phyloP scores from a whole-genome alignment of 2,329 filamentous ascomycete genomes.

The Calonectria fujianensis region DNA sequence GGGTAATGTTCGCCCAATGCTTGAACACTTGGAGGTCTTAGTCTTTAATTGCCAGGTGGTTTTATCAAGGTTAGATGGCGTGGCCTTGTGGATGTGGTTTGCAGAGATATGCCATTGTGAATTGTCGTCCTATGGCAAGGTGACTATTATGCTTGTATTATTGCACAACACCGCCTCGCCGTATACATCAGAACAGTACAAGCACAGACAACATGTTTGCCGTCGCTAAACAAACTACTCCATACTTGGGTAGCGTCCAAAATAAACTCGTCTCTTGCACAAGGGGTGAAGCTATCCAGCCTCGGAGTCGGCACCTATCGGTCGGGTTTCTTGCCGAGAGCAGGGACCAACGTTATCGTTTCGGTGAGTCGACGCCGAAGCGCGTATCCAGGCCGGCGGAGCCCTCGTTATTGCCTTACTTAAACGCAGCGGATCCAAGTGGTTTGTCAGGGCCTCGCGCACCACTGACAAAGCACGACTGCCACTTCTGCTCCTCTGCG shows the following conservation, averaged over 20 bases:
- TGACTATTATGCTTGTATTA: not conserved
- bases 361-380: constrained; percentile 2
- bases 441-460: not conserved
- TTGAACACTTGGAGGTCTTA: not conserved
- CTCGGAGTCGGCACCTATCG: constrained; percentile 35
- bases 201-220: not conserved
- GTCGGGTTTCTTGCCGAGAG: constrained; percentile 46
- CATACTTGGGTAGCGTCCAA: not conserved
- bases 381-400: not conserved
- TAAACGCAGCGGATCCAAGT: not conserved
- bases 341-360: not conserved
- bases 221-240: not conserved
- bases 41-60: not conserved
- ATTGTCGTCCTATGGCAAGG: not conserved
- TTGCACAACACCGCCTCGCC: not conserved
- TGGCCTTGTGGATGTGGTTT: not conserved
- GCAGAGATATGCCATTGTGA: not conserved
- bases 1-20: not conserved
- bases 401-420: not conserved
- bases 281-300: constrained; percentile 24
- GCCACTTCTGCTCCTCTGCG: not conserved
- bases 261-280: not conserved
- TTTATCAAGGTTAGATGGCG: not conserved
- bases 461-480: not conserved
- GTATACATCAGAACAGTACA: not conserved